These are phyloP conservation scores for Aspergillus fumigatiaffinis DNA, from an alignment of 2,329 filamentous ascomycete genomes.

Conservation along the genomic window DNA sequence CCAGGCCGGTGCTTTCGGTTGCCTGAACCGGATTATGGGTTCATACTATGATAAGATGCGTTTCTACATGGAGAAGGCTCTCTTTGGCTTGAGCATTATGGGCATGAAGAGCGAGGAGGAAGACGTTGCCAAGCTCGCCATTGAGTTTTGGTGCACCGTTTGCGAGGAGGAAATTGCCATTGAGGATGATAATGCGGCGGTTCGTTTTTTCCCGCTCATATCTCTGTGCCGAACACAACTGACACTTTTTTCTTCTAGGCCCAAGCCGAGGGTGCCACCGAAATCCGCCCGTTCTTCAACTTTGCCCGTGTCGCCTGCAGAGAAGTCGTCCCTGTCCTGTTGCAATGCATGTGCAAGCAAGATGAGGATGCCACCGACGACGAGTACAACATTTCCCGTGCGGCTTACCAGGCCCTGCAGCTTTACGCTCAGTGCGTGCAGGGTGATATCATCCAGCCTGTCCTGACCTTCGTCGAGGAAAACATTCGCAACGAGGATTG, in stretches of 20 bases:
- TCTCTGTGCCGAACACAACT: slow-evolving; percentile 1
- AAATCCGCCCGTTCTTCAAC: slow-evolving; percentile 90
- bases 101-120: slow-evolving; percentile 98
- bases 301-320: slow-evolving; percentile 89
- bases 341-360: slow-evolving; percentile 88
- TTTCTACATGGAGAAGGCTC: slow-evolving; percentile 99
- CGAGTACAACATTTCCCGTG: slow-evolving; percentile 94
- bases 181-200: slow-evolving; percentile 89
- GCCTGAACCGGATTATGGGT: slow-evolving; percentile 96
- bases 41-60: slow-evolving; percentile 99
- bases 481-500: slow-evolving; percentile 90
- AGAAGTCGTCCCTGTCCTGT: slow-evolving; percentile 89
- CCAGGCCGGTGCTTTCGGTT: slow-evolving; percentile 94
- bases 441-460: slow-evolving; percentile 75
- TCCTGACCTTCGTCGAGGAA: slow-evolving; percentile 85
- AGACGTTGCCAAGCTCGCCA: slow-evolving; percentile 94
- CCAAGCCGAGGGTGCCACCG: slow-evolving; percentile 68
- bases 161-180: slow-evolving; percentile 98
- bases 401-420: slow-evolving; percentile 93
- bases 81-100: slow-evolving; percentile 94
- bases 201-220: slow-evolving; percentile 36
- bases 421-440: slow-evolving; percentile 92
- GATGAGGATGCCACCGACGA: slow-evolving; percentile 96
- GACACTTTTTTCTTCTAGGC: slow-evolving; percentile 39
- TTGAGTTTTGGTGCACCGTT: slow-evolving; percentile 99